phyloP scores from a whole-genome alignment of 305 asterid genomes.

The Fraxinus xanthoxyloides region DNA sequence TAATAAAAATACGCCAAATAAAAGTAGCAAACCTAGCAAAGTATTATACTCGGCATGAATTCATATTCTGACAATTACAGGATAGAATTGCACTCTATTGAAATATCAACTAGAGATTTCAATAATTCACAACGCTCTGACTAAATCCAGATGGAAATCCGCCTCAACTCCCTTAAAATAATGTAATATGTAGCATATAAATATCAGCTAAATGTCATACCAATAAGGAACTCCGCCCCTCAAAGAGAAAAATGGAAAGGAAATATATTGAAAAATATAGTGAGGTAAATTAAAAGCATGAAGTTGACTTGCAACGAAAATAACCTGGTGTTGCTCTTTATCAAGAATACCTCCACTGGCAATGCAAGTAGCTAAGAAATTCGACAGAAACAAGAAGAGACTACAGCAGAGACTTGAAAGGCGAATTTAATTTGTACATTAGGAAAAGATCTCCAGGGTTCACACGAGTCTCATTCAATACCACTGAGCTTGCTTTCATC shows the following conservation, averaged over 20 bases:
- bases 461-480: conserved; percentile 35
- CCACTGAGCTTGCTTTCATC: conserved; percentile 7
- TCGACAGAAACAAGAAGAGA: background rate
- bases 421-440: conserved; percentile 13
- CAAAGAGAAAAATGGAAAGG: background rate
- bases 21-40: background rate
- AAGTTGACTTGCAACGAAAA: conserved; percentile 11
- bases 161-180: background rate
- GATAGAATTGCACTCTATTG: background rate
- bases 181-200: background rate
- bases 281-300: conserved; percentile 14
- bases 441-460: conserved; percentile 23
- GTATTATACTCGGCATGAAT: background rate
- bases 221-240: background rate
- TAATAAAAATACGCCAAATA: background rate
- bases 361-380: conserved; percentile 5
- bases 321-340: conserved; percentile 10
- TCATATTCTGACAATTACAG: background rate
- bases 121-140: background rate
- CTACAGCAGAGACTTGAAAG: conserved; percentile 12
- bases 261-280: background rate
- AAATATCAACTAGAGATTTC: background rate
- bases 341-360: conserved; percentile 8
- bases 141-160: conserved; percentile 11
- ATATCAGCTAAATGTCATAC: background rate